phyloP scores from a whole-genome alignment of 2,329 filamentous ascomycete genomes.

The Phaeosphaeria sp. region DNA sequence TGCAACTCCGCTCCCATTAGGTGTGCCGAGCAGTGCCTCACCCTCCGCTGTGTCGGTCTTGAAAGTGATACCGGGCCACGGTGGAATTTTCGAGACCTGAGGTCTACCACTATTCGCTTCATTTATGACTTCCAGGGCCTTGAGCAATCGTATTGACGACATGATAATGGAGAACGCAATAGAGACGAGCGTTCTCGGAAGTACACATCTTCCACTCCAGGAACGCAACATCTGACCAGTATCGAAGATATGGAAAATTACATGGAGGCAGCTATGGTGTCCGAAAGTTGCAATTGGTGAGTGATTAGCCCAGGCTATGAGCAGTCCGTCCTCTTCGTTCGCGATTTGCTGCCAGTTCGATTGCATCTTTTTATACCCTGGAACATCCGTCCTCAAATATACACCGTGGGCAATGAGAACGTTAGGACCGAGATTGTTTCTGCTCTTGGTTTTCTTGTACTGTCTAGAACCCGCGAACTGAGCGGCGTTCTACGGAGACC shows the following conservation, averaged over 20 bases:
- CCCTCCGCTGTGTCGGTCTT: background rate
- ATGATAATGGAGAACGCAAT: constrained; percentile 1
- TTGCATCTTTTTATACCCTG: background rate
- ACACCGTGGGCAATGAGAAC: background rate
- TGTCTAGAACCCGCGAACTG: background rate
- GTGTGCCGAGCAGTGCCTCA: background rate
- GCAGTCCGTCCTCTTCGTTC: background rate
- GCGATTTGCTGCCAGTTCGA: background rate
- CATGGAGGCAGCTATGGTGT: background rate
- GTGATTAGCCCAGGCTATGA: background rate
- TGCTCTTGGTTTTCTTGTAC: background rate
- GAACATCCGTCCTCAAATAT: background rate
- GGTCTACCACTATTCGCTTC: background rate
- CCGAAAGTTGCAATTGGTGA: background rate
- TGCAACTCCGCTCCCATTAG: background rate
- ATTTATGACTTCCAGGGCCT: background rate
- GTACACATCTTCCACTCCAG: constrained; percentile 4
- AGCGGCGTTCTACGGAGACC: background rate
- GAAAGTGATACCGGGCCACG: background rate
- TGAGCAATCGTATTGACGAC: background rate
- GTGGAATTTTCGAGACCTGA: background rate
- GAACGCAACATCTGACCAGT: constrained; percentile 10
- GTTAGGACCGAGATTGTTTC: background rate
- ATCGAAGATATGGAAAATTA: background rate
- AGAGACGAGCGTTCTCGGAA: background rate